Evolutionary conservation across 768 basidiomycete species (phyloP), one percentile per base, ranked within the genome.

Genomic region (Zangia roseola): DNA sequence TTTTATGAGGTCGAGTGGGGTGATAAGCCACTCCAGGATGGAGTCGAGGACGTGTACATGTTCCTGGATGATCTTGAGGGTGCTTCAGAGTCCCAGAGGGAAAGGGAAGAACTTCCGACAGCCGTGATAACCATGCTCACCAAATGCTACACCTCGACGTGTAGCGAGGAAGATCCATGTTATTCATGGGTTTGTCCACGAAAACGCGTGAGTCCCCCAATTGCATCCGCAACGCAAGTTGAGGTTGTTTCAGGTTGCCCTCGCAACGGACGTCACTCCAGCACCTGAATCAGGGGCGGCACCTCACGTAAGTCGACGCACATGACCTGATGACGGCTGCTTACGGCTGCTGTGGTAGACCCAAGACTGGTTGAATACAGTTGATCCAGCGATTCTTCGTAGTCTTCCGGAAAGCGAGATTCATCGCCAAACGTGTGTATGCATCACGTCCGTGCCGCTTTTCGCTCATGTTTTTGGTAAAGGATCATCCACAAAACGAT

Each of bases 1-100:
- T 94, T 97, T 68, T 91, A 92, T 62, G 95, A 98, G 65, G 94
- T 97, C 7, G 94, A 97, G 63, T 95, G 94, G 91, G 91, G 88
- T 25, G 83, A 84, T 42, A 82, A 84, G 17, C 75, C 84, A 1
- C 70, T 97, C 46, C 82, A 88, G 47, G 93, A 94, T 60, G 85
- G 88, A 4, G 88, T 94, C 5, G 93, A 94, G 60, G 91, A 94
- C 53, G 93, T 97, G 6, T 97, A 90, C 70, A 89, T 88, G 77
- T 95, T 97, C 68, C 73, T 91, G 61, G 91, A 91, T 49, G 93
- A 94, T 54, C 76, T 79, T 33, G 84, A 85, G 46, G 84, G 84
- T 21, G 69, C 69, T 20, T 81, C 81, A 2, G 85, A 86, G 53
- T 70, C 74, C 1, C 73, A 77, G 14, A 75, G 74, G 33, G 86